phyloP scores from a whole-genome alignment of 768 basidiomycete genomes.

The Tricholoma bakamatsutake region DNA sequence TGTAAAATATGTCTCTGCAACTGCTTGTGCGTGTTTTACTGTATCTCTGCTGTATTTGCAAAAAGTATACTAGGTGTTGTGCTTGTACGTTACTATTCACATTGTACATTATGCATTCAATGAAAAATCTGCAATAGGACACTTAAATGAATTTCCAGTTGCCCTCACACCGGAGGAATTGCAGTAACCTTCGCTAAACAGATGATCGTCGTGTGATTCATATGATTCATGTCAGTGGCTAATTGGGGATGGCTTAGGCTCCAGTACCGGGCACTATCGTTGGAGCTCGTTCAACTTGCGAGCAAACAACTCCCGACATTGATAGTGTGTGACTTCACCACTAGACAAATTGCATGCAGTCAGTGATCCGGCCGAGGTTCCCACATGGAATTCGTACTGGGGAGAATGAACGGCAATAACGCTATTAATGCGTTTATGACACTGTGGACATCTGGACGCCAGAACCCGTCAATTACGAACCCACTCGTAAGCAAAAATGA shows the following conservation, averaged over 20 bases:
- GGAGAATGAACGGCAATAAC: conserved; percentile 94
- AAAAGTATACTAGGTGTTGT: conserved; percentile 12
- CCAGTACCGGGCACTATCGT: conserved; percentile 10
- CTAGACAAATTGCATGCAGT: conserved; percentile 32
- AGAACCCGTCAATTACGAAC: background rate
- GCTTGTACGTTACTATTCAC: conserved; percentile 13
- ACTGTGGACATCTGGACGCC: conserved; percentile 79
- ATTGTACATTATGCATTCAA: conserved; percentile 9
- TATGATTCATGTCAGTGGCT: no score
- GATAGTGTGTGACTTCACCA: conserved; percentile 95
- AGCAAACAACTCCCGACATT: conserved; percentile 85
- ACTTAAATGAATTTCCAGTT: no score
- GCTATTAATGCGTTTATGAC: conserved; percentile 87
- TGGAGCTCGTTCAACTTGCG: conserved; percentile 40
- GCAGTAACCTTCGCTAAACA: no score
- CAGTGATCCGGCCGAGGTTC: background rate
- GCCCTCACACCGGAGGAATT: no score
- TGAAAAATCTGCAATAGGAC: background rate
- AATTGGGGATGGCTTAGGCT: background rate
- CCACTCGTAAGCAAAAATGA: conserved; percentile 14
- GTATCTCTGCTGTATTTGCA: conserved; percentile 25
- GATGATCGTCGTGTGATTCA: no score
- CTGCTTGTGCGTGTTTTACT: conserved; percentile 21
- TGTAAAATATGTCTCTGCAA: conserved; percentile 20
- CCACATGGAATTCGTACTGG: conserved; percentile 39